Evolutionary conservation across 2,329 filamentous ascomycete species (phyloP).

Genomic region (Pestalotiopsis sp.): DNA sequence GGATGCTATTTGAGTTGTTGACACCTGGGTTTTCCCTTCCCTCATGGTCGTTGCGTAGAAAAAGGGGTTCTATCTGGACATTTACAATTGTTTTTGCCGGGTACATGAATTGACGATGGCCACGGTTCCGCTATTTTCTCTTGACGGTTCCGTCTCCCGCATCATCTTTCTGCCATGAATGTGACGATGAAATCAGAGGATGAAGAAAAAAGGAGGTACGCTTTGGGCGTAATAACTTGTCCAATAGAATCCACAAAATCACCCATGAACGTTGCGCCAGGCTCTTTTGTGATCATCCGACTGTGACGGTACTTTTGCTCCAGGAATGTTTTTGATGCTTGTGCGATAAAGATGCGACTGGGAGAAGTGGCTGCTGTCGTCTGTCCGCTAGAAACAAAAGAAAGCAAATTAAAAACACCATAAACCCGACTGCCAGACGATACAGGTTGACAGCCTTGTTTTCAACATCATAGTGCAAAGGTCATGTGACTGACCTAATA

Average conservation of each 20-base stretch:
- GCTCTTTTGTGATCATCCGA: not conserved
- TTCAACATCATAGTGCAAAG: not conserved
- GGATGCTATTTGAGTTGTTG: slow-evolving; percentile 29
- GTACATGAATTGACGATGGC: slow-evolving; percentile 34
- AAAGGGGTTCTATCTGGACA: slow-evolving; percentile 44
- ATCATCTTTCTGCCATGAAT: slow-evolving; percentile 32
- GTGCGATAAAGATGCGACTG: not conserved
- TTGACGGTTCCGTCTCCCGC: slow-evolving; percentile 32
- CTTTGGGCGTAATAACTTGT: slow-evolving; percentile 34
- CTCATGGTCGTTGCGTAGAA: slow-evolving; percentile 44
- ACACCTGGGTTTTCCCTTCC: slow-evolving; percentile 31
- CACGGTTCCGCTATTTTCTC: slow-evolving; percentile 39
- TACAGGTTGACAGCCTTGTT: not conserved
- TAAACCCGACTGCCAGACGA: not conserved
- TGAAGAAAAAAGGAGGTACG: slow-evolving; percentile 37
- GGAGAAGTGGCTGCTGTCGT: not conserved
- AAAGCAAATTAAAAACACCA: not conserved
- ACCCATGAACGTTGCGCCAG: not conserved
- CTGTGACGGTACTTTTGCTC: not conserved
- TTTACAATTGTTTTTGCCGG: slow-evolving; percentile 43
- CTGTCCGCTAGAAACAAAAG: not conserved
- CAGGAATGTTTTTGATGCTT: not conserved
- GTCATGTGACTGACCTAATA: slow-evolving; percentile 1
- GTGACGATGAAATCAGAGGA: slow-evolving; percentile 24
- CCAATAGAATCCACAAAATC: slow-evolving; percentile 35